Base-by-base conservation (phyloP, 2,329 filamentous ascomycete species). In the Ceratocystis huliohia region DNA sequence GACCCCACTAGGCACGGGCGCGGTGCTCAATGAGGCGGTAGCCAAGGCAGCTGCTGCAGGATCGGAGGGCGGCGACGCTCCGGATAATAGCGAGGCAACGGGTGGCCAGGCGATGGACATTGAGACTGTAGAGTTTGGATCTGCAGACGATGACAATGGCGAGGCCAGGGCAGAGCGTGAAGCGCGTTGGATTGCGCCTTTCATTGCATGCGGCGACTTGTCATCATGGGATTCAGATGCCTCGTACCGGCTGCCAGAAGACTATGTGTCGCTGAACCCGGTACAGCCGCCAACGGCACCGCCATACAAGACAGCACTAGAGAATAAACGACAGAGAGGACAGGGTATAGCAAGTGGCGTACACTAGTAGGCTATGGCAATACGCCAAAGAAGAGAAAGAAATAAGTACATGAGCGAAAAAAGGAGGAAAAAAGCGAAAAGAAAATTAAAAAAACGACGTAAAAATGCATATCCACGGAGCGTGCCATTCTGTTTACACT, bases 181-280 rank as follows among this genome's bases (percentile, higher is more conserved):
- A 25, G 70, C 68, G 75, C 79, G 88, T 63, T 97, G 93, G 91
- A 93, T 97, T 71, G 91, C 92, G 2, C 91, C 93, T 0, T 99
- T 99, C 74, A 83, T 99, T 72, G 92, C 94, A n/a, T 99, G 94
- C 74, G 94, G 94, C 59, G 94, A 99, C 76, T 81, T 99, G 65
- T 95, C 91, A 28, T 87, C 90, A 10, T 99, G 92, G 78, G 94
- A 99, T 78, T 91, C 93, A 0, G 94, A 99, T 79, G 93, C 94
- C 3, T 94, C 92, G 3, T 96, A 97, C 76, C 84, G 88, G 70
- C 80, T 99, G 20, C 92, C 94, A 0, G 88, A 92, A 68, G 88
- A 91, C 70, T 84, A 95, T 73, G 83, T 95, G 64, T 92, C 88
- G 70, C 81, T 97, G 62, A 91, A 96, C 74, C 94, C 94, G 0